A percentile compares a stretch with the other conserved stretches of the same genome.
phyloP scores from a whole-genome alignment of 140 eudicot genomes.

The Stevia rebaudiana region DNA sequence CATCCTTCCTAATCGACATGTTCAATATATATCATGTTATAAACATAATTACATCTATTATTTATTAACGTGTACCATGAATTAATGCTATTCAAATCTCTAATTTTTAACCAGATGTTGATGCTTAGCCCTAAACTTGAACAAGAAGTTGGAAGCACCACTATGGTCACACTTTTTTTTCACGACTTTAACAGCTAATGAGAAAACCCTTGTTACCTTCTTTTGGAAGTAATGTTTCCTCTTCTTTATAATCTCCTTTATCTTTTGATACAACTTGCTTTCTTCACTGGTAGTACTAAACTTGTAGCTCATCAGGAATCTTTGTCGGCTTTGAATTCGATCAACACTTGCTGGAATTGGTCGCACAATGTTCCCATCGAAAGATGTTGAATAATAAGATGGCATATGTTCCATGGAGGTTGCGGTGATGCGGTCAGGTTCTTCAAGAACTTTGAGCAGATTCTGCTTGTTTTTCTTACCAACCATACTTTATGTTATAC shows the following conservation, averaged over 20 bases:
- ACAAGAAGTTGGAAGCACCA: background rate
- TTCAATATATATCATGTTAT: no score
- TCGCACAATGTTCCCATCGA: background rate
- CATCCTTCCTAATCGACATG: background rate
- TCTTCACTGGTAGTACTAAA: constrained; percentile 3
- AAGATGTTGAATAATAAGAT: background rate
- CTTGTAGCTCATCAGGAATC: constrained; percentile 19
- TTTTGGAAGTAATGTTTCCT: constrained; percentile 3
- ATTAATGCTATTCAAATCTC: background rate
- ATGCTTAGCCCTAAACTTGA: constrained; percentile 2
- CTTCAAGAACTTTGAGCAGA: constrained; percentile 15
- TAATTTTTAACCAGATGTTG: constrained; percentile 6
- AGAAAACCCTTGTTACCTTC: background rate
- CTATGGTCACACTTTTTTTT: background rate
- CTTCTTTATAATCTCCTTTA: background rate
- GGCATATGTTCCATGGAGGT: constrained; percentile 1
- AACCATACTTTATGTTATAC: background rate
- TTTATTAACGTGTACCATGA: background rate
- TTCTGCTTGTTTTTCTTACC: background rate
- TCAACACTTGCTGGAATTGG: constrained; percentile 10
- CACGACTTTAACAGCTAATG: background rate
- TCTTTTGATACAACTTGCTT: background rate
- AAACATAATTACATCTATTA: no score
- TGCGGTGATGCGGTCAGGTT: background rate
- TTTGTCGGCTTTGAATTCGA: constrained; percentile 15